These are phyloP conservation scores for Lachancea dasiensis DNA, from an alignment of 805 yeast genomes.

Conservation along the genomic window DNA sequence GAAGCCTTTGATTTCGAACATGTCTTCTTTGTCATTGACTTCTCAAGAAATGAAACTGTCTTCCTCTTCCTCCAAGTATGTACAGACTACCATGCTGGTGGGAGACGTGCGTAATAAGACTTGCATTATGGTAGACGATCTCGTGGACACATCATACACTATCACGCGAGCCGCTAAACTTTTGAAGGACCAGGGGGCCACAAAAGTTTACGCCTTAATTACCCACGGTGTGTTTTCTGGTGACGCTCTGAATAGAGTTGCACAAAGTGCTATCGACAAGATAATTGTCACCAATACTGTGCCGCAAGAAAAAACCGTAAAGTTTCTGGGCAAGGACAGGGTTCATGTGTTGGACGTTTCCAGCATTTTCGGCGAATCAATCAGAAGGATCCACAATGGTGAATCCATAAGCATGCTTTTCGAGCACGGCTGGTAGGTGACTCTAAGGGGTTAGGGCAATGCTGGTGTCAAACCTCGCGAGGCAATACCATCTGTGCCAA, in stretches of 20 bases:
- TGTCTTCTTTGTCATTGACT: conserved; percentile 20
- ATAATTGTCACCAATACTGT: conserved; percentile 86
- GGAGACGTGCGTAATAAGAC: conserved; percentile 86
- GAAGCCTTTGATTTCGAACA: conserved; percentile 17
- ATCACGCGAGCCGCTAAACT: conserved; percentile 87
- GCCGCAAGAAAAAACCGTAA: conserved; percentile 66
- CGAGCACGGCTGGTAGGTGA: conserved; percentile 63
- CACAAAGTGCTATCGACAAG: conserved; percentile 67
- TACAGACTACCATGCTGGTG: conserved; percentile 89
- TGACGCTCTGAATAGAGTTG: conserved; percentile 73
- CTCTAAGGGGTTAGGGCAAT: background rate
- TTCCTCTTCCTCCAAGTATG: conserved; percentile 26
- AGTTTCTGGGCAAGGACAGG: conserved; percentile 45
- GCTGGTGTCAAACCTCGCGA: too few relatives aligned
- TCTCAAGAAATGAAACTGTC: conserved; percentile 19
- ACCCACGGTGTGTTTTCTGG: conserved; percentile 94
- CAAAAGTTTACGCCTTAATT: conserved; percentile 74
- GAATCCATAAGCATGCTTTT: conserved; percentile 91
- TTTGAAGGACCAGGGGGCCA: conserved; percentile 89
- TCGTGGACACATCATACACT: conserved; percentile 90
- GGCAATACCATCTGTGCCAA: too few relatives aligned
- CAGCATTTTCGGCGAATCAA: conserved; percentile 86
- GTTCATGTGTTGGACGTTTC: conserved; percentile 85
- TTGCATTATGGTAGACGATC: conserved; percentile 89
- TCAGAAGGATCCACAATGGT: conserved; percentile 94